Base-by-base conservation (phyloP, 352 stramenopile genomes). In the Phytophthora lateralis region DNA sequence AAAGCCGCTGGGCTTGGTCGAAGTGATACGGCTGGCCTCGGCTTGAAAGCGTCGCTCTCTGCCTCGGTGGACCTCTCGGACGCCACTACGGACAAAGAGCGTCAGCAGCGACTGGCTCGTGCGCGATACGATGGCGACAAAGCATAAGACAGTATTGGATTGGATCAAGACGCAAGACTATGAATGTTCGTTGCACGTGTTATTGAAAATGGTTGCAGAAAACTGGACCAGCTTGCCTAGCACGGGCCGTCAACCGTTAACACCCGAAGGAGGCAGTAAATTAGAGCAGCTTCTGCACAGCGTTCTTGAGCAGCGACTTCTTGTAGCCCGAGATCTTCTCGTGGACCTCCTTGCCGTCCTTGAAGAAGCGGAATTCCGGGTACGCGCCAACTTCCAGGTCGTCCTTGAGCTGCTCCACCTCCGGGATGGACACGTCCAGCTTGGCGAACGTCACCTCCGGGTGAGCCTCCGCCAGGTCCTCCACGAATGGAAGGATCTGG, bases 311-410 rank as follows among this genome's bases (percentile, higher is more conserved):
- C 57, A 81, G 69, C 11, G 73, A 78, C 78, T 93, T 95, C 75
- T 95, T 95, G 80, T 95, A 95, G 51, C 86, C 84, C 14, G 80
- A 82, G 34, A 93, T 73, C 45, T 86, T 86, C 59, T 74, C 74
- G 34, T 72, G 74, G 15, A 87, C 79, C 66, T 93, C 79, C 60
- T 93, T 91, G 67, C 86, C 84, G 50, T 71, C 68, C 73, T 95
- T 91, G 64, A 88, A 95, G 66, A 93, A 93, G 63, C 74, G 84
- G 76, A 95, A 95, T 59, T 88, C 79, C n/a, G 86, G 86, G 69
- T 89, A 83, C 44, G 77, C 84, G 18, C 85, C 79, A 29, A 95
- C 77, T 6, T 85, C 62, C 6, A 93, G 60, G 42, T 89, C 81
- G 18, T 88, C 72, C 76, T 93, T 93, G 53, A 95, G 66, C 57